Evolutionary conservation across 768 basidiomycete species (phyloP), one percentile per base, ranked within the genome.

Genomic region (Boletus bicolor): DNA sequence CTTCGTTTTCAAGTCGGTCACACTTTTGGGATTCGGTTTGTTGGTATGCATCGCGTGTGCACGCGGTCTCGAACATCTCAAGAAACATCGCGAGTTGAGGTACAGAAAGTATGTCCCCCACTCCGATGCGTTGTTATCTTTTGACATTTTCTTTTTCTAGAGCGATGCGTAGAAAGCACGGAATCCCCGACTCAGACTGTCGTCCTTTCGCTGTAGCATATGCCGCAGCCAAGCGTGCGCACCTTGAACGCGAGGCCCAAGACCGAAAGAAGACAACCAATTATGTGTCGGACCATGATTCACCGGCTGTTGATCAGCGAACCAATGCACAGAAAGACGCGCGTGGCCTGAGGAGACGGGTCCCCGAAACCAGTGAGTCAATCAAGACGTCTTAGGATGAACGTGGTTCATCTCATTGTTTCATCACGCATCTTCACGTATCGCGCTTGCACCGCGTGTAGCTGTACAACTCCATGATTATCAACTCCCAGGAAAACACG

Each of bases 121-220:
- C 51, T 34, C n/a, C 12, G 39, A 14, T 36, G 30, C 35, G 42
- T 28, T 47, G 56, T 21, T 30, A 9, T 28, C 9, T 35, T 9
- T 63, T 68, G 35, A 68, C 52, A 54, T 57, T 35, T 55, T 39
- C 55, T 39, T 28, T 58, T 54, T 12, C 37, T 60, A 91, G 88
- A 63, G 78, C 84, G 59, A 84, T 84, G 77, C 83, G 91, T 57
- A 77, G 91, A 60, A 78, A 81, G 72, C 83, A 91, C 66, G 91
- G 91, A 44, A 93, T 93, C 56, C 91, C 91, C 17, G 91, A 93
- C 76, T 78, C 77, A 54, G 91, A 93, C 75, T 78, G 83, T 59
- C 79, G 91, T 34, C 89, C 91, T 12, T 93, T 93, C 78, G 88
- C 87, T 69, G 87, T 92, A 59, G 91, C 91, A n/a, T 90, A 89